Base-by-base conservation (phyloP, 306 rosid genomes). In the Glycine tomentella region DNA sequence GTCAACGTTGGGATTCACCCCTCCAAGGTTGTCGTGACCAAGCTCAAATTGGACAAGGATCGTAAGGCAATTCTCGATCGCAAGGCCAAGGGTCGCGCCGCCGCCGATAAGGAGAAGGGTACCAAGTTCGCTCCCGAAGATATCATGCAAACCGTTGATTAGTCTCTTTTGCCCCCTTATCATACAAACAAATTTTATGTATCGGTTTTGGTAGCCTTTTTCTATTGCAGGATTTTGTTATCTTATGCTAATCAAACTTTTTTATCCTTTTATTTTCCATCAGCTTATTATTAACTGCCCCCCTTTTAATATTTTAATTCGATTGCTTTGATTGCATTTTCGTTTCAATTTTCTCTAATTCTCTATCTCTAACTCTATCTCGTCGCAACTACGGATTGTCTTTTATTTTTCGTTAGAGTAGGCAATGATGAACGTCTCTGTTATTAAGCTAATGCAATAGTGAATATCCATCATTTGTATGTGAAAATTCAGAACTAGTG, bases 1-100 rank as follows among this genome's bases (percentile, higher is more conserved):
- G 97, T 93, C 36, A 93, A 93, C 20, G 97, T 93, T 2, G 97
- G 97, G 0, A 86, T 93, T 72, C 83, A 93, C 63, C 92, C 97
- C 0, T 93, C 97, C 1, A 93, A 93, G 84, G 91, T 87, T 1
- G 83, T 93, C 4, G 79, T 93, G 61, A 93, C 94, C 14, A 93
- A 93, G 90, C 89, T 20, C 25, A 20, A 20, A 20, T 20, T 20
- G 25, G 25, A 20, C 25, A 20, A 20, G 25, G 25, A 20, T 1
- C 25, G 25, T 20, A 20, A 20, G 25, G 25, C 25, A 0, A 20
- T 20, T 20, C 25, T 20, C 25, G 25, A 20, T 20, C 25, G 25
- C 25, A 20, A 20, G 25, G 25, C 25, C 25, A 20, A 20, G 25
- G 25, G 25, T 20, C 25, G 25, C 25, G 25, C 25, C 25, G 25